Evolutionary conservation across 306 rosid species (phyloP).

Genomic region (Citrullus mucosospermus): DNA sequence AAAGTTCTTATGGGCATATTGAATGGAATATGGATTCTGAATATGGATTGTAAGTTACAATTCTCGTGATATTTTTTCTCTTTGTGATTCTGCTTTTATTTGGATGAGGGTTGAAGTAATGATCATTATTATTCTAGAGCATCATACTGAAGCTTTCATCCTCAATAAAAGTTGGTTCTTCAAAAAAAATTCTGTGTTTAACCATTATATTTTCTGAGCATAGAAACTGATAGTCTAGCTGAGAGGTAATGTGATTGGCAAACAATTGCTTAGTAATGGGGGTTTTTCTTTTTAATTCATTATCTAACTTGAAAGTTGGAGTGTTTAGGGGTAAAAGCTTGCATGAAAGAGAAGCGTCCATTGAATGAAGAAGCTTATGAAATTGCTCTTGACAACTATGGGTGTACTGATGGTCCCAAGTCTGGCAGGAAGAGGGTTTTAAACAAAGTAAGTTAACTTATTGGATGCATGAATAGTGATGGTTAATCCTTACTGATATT

Average conservation of each 20-base stretch:
- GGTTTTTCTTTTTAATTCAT: neutral
- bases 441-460: constrained; percentile 35
- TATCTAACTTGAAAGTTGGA: constrained; percentile 6
- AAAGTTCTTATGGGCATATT: constrained; percentile 76
- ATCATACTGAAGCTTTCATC: neutral
- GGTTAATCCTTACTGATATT: neutral
- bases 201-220: neutral
- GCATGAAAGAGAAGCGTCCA: constrained; percentile 35
- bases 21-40: constrained; percentile 76
- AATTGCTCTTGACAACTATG: constrained; percentile 66
- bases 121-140: neutral
- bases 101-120: neutral
- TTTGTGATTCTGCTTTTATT: neutral
- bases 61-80: neutral
- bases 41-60: constrained; percentile 53
- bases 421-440: constrained; percentile 60
- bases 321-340: constrained; percentile 69
- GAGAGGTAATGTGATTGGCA: neutral
- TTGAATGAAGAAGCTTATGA: constrained; percentile 72
- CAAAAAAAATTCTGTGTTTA: neutral
- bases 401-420: constrained; percentile 70
- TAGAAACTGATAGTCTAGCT: neutral
- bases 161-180: neutral
- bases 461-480: constrained; percentile 1
- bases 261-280: neutral